Evolutionary conservation across 129 eudicot genomes (phyloP), one percentile per base, ranked within the genome.

Genomic region (Ambrosia artemisiifolia): DNA sequence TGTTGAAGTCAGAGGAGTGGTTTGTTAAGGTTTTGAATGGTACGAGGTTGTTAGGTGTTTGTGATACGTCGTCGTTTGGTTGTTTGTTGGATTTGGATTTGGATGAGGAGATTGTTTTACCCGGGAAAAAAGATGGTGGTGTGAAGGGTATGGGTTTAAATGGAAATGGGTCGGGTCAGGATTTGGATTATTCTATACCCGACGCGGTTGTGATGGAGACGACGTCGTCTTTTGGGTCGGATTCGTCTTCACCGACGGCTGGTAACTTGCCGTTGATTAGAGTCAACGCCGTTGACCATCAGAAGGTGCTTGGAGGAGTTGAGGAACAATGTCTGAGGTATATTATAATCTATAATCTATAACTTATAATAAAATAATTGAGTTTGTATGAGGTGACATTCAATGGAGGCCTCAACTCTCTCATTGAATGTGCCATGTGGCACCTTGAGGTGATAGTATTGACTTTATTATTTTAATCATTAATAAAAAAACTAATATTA

Each of bases 1-100:
- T 82, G 5, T 83, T 88, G 0, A 88, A 88, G 30, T 88, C 95
- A 24, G 95, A 88, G 63, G 85, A 87, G 14, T 85, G 95, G 95
- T 88, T 88, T 65, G 81, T 88, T 12, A 87, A 88, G 65, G 95
- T 88, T 3, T 56, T 88, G 8, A 88, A 88, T 35, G 85, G 85
- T 56, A 62, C 95, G 1, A 87, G 80, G 2, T 79, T 83, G 7
- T 36, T 59, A 91, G 86, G 6, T 68, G 44, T 88, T 10, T 85
- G 88, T 2, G 96, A 88, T 34, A 83, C 96, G n/a, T 85, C 87
- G 8, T 84, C 82, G n/a, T 80, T 79, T 7, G 82, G 82, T 67
- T 76, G 82, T 18, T 74, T 88, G 40, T 38, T 88, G 44, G 85
- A 83, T 32, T 38, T 88, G 44, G 85, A 83, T 32, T 61, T 88